Evolutionary conservation across 2,329 filamentous ascomycete species (phyloP).

Genomic region (Calonectria pauciramosa): DNA sequence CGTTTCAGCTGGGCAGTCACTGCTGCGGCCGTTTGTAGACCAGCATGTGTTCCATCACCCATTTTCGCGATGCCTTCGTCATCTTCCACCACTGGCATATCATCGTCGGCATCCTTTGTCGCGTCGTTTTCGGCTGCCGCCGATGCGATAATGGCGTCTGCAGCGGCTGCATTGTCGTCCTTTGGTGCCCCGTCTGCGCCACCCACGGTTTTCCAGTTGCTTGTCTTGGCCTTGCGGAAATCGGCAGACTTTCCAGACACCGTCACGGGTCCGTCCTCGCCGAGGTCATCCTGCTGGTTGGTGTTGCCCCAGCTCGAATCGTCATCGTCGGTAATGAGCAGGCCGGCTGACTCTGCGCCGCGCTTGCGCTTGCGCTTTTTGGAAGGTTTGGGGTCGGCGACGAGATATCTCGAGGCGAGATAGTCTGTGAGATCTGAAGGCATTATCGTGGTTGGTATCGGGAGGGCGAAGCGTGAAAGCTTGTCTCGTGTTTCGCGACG

Average conservation of each 20-base stretch:
- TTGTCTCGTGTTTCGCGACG: not conserved
- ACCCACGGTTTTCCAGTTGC: constrained; percentile 82
- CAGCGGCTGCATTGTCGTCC: constrained; percentile 70
- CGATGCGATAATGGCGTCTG: constrained; percentile 82
- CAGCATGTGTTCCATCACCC: constrained; percentile 89
- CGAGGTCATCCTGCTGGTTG: constrained; percentile 62
- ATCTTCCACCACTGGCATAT: constrained; percentile 61
- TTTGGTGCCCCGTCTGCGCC: constrained; percentile 49
- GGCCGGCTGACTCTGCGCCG: constrained; percentile 59
- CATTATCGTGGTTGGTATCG: constrained; percentile 53
- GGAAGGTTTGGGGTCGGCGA: constrained; percentile 67
- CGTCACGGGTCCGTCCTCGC: constrained; percentile 65
- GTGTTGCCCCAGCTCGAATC: constrained; percentile 65
- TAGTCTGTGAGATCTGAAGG: constrained; percentile 81
- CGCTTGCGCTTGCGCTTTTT: constrained; percentile 77
- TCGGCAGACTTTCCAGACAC: constrained; percentile 68
- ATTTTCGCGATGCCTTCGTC: constrained; percentile 73
- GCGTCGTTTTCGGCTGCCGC: constrained; percentile 77
- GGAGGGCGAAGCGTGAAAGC: constrained; percentile 9
- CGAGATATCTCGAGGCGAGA: constrained; percentile 90
- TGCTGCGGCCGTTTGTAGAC: constrained; percentile 85
- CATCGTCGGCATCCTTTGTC: constrained; percentile 61
- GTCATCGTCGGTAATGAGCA: constrained; percentile 76
- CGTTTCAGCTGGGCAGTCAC: constrained; percentile 78
- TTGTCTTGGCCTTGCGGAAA: constrained; percentile 83